Conservation (phyloP, 2,329 filamentous ascomycete genomes). For the Penicillium rolfsii region DNA sequence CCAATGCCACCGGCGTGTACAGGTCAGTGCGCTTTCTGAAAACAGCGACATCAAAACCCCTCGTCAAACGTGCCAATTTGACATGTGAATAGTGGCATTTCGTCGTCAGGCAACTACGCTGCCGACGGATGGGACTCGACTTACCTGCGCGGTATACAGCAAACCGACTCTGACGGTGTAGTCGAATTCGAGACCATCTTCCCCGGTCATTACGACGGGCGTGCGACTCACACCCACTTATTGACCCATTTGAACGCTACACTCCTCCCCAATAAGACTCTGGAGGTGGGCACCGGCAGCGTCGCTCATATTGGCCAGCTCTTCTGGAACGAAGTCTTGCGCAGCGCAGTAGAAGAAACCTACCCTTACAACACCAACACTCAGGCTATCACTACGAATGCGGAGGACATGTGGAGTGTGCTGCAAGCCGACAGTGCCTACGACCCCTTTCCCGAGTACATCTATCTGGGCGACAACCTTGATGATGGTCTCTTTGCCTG, state of each 20-base stretch:
- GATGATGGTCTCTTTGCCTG: slow-evolving; percentile 54
- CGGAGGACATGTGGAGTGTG: slow-evolving; percentile 47
- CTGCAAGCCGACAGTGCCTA: slow-evolving; percentile 49
- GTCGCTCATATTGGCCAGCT: slow-evolving; percentile 56
- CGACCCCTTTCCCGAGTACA: slow-evolving; percentile 59
- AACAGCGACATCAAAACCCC: slow-evolving; percentile 15
- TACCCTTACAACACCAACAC: slow-evolving; percentile 43
- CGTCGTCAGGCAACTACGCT: slow-evolving; percentile 34
- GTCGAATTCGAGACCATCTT: slow-evolving; percentile 54
- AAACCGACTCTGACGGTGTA: slow-evolving; percentile 53
- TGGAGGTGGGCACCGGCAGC: slow-evolving; percentile 45
- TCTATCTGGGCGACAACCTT: slow-evolving; percentile 56
- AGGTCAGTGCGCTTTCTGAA: slow-evolving; percentile 37
- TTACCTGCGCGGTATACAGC: slow-evolving; percentile 55
- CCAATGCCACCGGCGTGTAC: slow-evolving; percentile 53
- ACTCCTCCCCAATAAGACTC: slow-evolving; percentile 50
- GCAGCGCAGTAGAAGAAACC: slow-evolving; percentile 48
- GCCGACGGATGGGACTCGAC: slow-evolving; percentile 43
- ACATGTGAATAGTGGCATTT: slow-evolving; percentile 30
- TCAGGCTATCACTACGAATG: slow-evolving; percentile 45
- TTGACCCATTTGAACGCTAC: slow-evolving; percentile 47
- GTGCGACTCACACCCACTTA: slow-evolving; percentile 56
- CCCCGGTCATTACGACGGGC: slow-evolving; percentile 53
- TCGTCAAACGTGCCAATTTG: neutral
- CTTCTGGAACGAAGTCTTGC: slow-evolving; percentile 54